These are phyloP conservation scores for Aureobasidium sp. DNA, from an alignment of 2,329 filamentous ascomycete species.

Conservation along the genomic window DNA sequence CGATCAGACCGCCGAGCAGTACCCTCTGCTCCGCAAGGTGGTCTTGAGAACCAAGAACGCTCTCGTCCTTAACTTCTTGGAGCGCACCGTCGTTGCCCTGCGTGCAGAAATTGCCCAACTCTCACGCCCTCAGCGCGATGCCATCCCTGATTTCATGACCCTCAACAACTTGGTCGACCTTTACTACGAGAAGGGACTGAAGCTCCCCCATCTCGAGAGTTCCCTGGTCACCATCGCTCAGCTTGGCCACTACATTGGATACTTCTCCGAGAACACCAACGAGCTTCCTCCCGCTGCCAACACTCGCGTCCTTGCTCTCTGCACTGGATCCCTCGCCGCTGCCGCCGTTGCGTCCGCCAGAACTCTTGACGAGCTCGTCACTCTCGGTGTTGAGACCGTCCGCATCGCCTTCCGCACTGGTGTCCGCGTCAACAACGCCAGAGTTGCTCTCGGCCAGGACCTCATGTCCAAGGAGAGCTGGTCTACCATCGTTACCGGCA, in stretches of 20 bases:
- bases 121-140: slow-evolving; percentile 49
- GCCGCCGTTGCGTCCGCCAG: slow-evolving; percentile 57
- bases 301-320: slow-evolving; percentile 55
- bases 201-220: slow-evolving; percentile 58
- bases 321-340: slow-evolving; percentile 65
- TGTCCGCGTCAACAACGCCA: slow-evolving; percentile 36
- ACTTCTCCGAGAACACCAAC: slow-evolving; percentile 47
- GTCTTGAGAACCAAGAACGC: slow-evolving; percentile 46
- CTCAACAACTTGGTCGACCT: slow-evolving; percentile 59
- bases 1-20: slow-evolving; percentile 64
- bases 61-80: slow-evolving; percentile 56
- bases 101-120: slow-evolving; percentile 54
- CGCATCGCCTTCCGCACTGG: slow-evolving; percentile 61
- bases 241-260: slow-evolving; percentile 61
- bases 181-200: slow-evolving; percentile 52
- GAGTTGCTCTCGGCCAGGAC: slow-evolving; percentile 41
- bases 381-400: slow-evolving; percentile 56
- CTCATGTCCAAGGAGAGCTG: slow-evolving; percentile 50
- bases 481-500: slow-evolving; percentile 58
- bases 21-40: slow-evolving; percentile 50
- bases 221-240: slow-evolving; percentile 59
- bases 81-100: slow-evolving; percentile 51
- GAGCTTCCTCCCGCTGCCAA: slow-evolving; percentile 45
- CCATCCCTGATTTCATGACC: slow-evolving; percentile 56
- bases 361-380: slow-evolving; percentile 55